A percentile compares a stretch with the other conserved stretches of the same genome.
These are phyloP conservation scores for Apophysomyces variabilis DNA, from an alignment of 371 early-diverging fungal genomes.

Conservation along the genomic window DNA sequence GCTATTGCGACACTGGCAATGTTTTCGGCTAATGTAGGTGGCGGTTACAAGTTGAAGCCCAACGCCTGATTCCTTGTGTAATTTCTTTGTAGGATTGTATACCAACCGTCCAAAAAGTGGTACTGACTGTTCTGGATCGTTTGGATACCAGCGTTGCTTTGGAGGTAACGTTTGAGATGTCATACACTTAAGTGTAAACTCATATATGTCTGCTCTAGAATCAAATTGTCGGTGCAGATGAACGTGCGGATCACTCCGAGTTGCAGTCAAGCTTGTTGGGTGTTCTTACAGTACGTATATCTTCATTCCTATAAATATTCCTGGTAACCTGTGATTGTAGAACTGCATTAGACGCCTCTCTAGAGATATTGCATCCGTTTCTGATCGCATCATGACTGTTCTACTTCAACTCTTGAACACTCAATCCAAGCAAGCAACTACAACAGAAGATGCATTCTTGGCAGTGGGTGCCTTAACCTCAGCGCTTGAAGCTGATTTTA, in stretches of 20 bases:
- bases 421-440: conserved; percentile 80
- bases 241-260: conserved; percentile 79
- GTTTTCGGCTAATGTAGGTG: conserved; percentile 58
- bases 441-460: conserved; percentile 93
- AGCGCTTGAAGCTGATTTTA: conserved; percentile 83
- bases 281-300: conserved; percentile 67
- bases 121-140: conserved; percentile 74
- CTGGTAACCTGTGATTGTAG: conserved; percentile 21
- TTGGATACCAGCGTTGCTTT: conserved; percentile 72
- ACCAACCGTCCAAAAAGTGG: conserved; percentile 70
- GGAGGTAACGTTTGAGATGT: conserved; percentile 41
- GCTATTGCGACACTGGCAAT: conserved; percentile 82
- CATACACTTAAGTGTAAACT: too few relatives aligned
- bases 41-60: neutral
- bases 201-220: conserved; percentile 37
- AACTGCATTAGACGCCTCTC: conserved; percentile 78
- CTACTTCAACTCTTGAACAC: conserved; percentile 71
- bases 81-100: conserved; percentile 67
- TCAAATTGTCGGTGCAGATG: conserved; percentile 82
- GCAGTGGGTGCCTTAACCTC: conserved; percentile 85
- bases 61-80: conserved; percentile 20
- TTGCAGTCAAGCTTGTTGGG: conserved; percentile 89
- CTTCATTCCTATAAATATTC: conserved; percentile 11
- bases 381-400: conserved; percentile 90
- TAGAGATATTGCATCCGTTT: conserved; percentile 65